Conservation (phyloP, 2,329 filamentous ascomycete genomes). For the Microdochium bolleyi region DNA sequence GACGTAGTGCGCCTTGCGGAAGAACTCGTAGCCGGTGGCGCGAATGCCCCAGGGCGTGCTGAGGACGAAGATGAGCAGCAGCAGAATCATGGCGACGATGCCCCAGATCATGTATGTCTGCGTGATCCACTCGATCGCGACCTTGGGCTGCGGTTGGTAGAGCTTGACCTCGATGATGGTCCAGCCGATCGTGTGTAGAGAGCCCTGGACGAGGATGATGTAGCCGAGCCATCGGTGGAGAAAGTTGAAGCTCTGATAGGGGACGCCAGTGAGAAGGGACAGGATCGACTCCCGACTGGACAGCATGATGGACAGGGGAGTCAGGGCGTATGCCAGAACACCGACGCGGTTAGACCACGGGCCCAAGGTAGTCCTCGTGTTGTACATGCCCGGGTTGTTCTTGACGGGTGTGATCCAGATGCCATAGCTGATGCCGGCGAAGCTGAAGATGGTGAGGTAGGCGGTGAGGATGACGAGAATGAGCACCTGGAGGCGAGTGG, state of each 20-base stretch:
- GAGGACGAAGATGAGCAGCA: conserved; percentile 53
- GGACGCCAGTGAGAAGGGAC: conserved; percentile 61
- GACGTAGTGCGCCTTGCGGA: conserved; percentile 66
- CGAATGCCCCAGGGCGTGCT: conserved; percentile 52
- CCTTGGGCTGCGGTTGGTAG: conserved; percentile 63
- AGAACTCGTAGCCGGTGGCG: conserved; percentile 68
- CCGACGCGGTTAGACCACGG: conserved; percentile 64
- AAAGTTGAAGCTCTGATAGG: conserved; percentile 72
- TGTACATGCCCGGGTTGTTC: conserved; percentile 43
- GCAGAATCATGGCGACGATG: conserved; percentile 56
- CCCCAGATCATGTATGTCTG: conserved; percentile 69
- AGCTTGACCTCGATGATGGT: conserved; percentile 55
- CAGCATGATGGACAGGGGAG: conserved; percentile 60
- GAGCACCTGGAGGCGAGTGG: conserved; percentile 59
- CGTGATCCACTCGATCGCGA: conserved; percentile 46
- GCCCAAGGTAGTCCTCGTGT: conserved; percentile 58
- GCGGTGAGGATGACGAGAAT: conserved; percentile 47
- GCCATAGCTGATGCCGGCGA: conserved; percentile 60
- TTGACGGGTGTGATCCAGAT: conserved; percentile 65
- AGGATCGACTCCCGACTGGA: conserved; percentile 63
- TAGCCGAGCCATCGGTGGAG: conserved; percentile 70
- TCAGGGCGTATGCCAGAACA: conserved; percentile 64
- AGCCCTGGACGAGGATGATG: conserved; percentile 60
- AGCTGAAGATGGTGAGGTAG: conserved; percentile 62
- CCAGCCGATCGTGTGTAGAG: conserved; percentile 66